These are phyloP conservation scores for Phytophthora nicotianae DNA, from an alignment of 352 stramenopile genomes.

Conservation along the genomic window DNA sequence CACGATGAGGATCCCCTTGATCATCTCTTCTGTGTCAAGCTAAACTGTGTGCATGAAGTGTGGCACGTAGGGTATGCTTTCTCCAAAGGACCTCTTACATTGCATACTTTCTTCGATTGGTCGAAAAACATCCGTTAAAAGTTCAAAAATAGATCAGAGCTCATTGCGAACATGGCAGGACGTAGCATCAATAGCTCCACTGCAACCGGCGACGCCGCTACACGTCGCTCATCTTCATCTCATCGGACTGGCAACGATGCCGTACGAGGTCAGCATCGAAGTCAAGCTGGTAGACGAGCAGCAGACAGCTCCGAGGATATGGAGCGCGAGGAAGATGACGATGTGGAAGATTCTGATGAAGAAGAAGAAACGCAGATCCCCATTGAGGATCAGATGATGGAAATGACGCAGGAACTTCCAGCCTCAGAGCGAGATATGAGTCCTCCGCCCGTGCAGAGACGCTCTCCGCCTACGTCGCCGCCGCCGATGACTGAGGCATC, in stretches of 20 bases:
- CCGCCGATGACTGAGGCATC: constrained; percentile 26
- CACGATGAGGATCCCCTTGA: constrained; percentile 99
- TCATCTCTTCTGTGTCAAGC: constrained; percentile 85
- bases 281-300: background rate
- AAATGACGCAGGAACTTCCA: constrained; percentile 34
- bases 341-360: constrained; percentile 35
- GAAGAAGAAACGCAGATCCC: constrained; percentile 42
- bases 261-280: constrained; percentile 2
- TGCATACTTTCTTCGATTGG: constrained; percentile 1
- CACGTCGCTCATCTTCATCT: background rate
- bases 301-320: constrained; percentile 33
- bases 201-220: background rate
- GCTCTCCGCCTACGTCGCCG: constrained; percentile 31
- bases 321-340: constrained; percentile 28
- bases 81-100: background rate
- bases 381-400: constrained; percentile 34
- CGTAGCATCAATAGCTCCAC: background rate
- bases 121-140: constrained; percentile 9
- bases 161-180: constrained; percentile 20
- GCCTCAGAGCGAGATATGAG: constrained; percentile 30
- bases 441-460: constrained; percentile 19
- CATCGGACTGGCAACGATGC: constrained; percentile 4
- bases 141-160: constrained; percentile 16
- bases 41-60: constrained; percentile 7
- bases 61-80: background rate